Base-by-base conservation (phyloP, 495 filamentous ascomycete species). In the Barbatosphaeria neglecta region DNA sequence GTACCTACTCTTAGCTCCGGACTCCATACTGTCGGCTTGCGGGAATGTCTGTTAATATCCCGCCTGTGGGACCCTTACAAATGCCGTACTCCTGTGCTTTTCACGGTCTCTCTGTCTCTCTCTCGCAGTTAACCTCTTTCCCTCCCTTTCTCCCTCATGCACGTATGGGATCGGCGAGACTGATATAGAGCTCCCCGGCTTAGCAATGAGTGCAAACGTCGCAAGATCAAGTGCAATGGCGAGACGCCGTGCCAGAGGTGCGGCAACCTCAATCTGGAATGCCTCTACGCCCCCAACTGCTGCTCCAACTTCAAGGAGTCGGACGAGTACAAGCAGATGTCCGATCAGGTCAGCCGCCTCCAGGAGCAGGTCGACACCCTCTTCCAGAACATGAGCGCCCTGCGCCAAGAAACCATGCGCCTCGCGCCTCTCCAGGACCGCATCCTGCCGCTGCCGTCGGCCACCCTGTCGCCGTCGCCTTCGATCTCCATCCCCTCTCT, bases 211-310 rank as follows among this genome's bases (percentile, higher is more conserved):
- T 94, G 87, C 66, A 93, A 92, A 55, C 74, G 86, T 20, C 80
- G 87, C 42, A 93, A 95, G 65, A 93, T 95, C 63, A 92, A 92
- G 59, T 95, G 88, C 65, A 90, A 92, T 61, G 88, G 88, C 37
- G 74, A 92, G 55, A 78, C 70, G 0, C 88, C 88, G 0, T 95
- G 88, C 52, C 79, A 83, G 51, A 76, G 88, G 44, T 95, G 88
- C 61, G 89, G 88, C 41, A 83, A 90, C 49, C 78, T 90, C 52
- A 76, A 72, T 39, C 75, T 92, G 39, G 78, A 82, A 52, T 93
- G 88, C 58, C 73, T 90, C 50, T 95, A 95, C 75, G 81, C 89
- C 22, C 86, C 89, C 4, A 95, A 95, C 61, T 94, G 89, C 72
- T 93, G 87, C 63, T 53, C 74, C 45, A 73, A 62, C 56, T 86